Evolutionary conservation across 129 eudicot genomes (phyloP), one percentile per base, ranked within the genome.

Genomic region (Erigeron canadensis): DNA sequence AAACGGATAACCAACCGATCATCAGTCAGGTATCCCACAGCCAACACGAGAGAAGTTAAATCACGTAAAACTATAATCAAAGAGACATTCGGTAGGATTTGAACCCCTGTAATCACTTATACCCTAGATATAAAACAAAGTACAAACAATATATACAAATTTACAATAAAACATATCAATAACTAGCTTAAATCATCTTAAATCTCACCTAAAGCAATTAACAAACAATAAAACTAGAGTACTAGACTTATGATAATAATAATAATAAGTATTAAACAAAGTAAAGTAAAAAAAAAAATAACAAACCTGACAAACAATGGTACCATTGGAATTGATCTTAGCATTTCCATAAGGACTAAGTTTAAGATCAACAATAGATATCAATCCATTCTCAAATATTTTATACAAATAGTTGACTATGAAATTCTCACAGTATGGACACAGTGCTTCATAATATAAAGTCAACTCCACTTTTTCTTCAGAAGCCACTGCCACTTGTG

Each of bases 341-440:
- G 93, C 94, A 74, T 89, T 87, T 10, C 96, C 96, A 13, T 84
- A 89, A 2, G 96, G 96, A 74, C 87, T 69, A 63, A 89, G 85
- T 81, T 86, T 89, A 8, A 89, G 85, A 74, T 84, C 71, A 43
- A 83, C 83, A 50, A 86, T 83, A 0, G 77, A 63, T 51, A 75
- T 73, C 61, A 89, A 61, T 37, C 84, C 94, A 19, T 80, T 76
- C 0, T 81, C 82, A 59, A 89, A 89, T 38, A 86, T 63, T 83
- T 89, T 77, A 63, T 67, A 67, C 19, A 89, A 71, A 69, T 82
- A 72, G 57, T 86, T 86, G 44, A 82, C 82, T 4, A 89, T 84
- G 71, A 86, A 83, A 69, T 81, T 85, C 50, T 87, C 81, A 67
- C 94, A 89, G 83, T 67, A 86, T 0, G 93, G 90, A 50, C 96